These are phyloP conservation scores for Metroxylon sagu DNA, from an alignment of 176 grass and related monocot species.

Conservation along the genomic window DNA sequence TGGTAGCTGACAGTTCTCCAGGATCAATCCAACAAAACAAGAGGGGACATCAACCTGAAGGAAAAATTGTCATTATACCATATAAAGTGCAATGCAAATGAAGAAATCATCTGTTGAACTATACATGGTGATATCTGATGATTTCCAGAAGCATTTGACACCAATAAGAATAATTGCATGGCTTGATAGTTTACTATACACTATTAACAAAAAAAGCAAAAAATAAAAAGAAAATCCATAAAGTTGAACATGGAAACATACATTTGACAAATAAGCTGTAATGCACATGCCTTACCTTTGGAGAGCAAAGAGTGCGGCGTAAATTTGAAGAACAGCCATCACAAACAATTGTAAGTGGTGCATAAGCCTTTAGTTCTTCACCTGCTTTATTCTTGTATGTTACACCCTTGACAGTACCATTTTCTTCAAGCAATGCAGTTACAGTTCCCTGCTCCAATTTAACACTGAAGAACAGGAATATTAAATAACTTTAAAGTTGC, in stretches of 20 bases:
- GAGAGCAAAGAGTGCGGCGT: constrained; percentile 62
- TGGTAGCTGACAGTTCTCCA: constrained; percentile 93
- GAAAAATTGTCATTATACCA: constrained; percentile 2
- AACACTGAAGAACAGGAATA: constrained; percentile 33
- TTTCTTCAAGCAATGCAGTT: constrained; percentile 84
- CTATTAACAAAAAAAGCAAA: no score
- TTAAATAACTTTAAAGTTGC: no score
- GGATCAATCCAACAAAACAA: constrained; percentile 85
- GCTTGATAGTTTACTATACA: no score
- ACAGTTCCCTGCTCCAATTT: constrained; percentile 92
- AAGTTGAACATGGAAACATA: no score
- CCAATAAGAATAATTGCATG: no score
- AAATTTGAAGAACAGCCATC: constrained; percentile 97
- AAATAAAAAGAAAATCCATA: no score
- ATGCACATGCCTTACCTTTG: constrained; percentile 42
- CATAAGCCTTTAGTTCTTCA: constrained; percentile 67
- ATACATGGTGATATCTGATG: no score
- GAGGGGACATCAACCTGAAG: constrained; percentile 90
- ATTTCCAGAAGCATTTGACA: no score
- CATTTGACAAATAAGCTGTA: no score
- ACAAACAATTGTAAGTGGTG: constrained; percentile 90
- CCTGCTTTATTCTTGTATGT: constrained; percentile 77
- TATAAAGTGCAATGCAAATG: no score
- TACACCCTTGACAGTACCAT: constrained; percentile 75
- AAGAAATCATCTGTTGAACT: no score